Percentiles rank a stretch among this genome's conserved stretches.
Conservation (phyloP, 169 alveolate species). For the Sarcocystis neurona region DNA sequence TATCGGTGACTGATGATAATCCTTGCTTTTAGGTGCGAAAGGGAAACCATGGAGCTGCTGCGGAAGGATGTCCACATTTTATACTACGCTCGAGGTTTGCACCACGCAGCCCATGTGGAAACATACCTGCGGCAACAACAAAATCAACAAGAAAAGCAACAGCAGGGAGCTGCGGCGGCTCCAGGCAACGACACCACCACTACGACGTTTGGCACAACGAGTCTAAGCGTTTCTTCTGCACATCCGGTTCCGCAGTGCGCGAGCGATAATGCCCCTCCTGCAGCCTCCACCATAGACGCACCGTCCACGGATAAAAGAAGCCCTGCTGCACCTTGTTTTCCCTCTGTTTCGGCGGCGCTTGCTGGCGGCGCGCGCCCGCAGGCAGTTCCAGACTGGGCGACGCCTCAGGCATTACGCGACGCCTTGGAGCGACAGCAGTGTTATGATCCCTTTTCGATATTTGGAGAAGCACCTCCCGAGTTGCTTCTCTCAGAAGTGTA, state of each 20-base stretch:
- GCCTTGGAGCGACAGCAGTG: constrained; percentile 8
- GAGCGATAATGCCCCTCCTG: background rate
- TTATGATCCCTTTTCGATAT: constrained; percentile 40
- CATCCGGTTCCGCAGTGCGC: background rate
- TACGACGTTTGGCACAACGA: too few species aligned
- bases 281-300: too few species aligned
- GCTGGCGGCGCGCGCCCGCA: constrained; percentile 36
- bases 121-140: background rate
- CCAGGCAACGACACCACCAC: too few species aligned
- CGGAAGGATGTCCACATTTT: constrained; percentile 20
- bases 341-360: background rate
- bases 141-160: background rate
- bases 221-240: too few species aligned
- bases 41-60: constrained; percentile 30
- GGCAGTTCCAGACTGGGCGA: constrained; percentile 22
- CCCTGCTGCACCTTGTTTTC: too few species aligned
- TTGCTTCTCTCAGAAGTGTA: constrained; percentile 37
- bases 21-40: constrained; percentile 59
- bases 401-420: background rate
- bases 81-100: constrained; percentile 41
- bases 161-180: background rate
- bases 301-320: too few species aligned
- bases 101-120: constrained; percentile 37
- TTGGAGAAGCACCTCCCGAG: constrained; percentile 55
- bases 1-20: too few species aligned